Evolutionary conservation across 345 rosid genomes (phyloP).

Genomic region (Gossypium herbaceum): DNA sequence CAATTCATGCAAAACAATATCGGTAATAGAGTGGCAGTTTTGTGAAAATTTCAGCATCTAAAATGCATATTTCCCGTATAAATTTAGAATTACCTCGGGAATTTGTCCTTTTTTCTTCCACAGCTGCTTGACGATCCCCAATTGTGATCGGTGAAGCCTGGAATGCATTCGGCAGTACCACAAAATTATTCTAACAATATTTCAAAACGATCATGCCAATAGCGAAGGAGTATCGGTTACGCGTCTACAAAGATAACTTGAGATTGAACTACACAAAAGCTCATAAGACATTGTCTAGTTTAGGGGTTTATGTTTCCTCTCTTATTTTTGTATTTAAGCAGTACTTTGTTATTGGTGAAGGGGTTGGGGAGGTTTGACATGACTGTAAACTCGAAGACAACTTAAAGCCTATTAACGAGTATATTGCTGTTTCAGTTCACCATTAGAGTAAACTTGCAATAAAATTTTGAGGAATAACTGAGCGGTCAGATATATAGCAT

Average conservation of each 20-base stretch:
- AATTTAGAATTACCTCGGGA: constrained; percentile 41
- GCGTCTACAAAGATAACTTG: no score
- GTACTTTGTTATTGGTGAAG: not conserved
- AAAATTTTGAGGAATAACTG: not conserved
- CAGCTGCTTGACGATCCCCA: constrained; percentile 42
- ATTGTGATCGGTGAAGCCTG: constrained; percentile 54
- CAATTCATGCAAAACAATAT: not conserved
- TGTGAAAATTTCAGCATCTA: not conserved
- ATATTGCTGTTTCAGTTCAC: not conserved
- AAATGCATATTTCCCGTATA: not conserved
- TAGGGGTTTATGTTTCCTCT: not conserved
- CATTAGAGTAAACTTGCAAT: not conserved
- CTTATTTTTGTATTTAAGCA: no score
- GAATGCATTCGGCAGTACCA: constrained; percentile 16
- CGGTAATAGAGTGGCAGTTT: not conserved
- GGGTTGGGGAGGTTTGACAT: not conserved
- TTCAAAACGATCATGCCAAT: no score
- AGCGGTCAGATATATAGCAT: not conserved
- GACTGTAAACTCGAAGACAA: not conserved
- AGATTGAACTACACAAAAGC: not conserved
- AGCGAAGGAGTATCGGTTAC: no score
- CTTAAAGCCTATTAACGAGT: not conserved
- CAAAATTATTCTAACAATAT: not conserved
- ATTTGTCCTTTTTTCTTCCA: constrained; percentile 61
- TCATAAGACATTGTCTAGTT: not conserved